Evolutionary conservation across 176 grass and related monocot species (phyloP).

Genomic region (Phoenix roebelenii): DNA sequence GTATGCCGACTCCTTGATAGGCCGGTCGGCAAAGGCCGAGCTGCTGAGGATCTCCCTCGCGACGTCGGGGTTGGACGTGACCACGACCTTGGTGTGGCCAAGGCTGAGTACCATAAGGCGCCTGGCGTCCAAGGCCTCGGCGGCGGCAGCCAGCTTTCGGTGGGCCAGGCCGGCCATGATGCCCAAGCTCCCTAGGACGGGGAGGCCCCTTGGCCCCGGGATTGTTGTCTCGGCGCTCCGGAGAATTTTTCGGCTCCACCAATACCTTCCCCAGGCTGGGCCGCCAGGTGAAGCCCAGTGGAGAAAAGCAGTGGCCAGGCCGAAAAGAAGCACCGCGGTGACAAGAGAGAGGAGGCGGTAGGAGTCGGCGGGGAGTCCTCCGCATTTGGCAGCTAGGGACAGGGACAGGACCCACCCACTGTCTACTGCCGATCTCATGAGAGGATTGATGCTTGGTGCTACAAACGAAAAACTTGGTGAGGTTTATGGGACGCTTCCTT

Average conservation of each 20-base stretch:
- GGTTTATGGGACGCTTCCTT: no score
- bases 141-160: constrained; percentile 55
- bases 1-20: no score
- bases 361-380: constrained; percentile 9
- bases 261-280: constrained; percentile 62
- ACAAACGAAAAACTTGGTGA: no score
- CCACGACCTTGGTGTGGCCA: constrained; percentile 47
- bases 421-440: constrained; percentile 35
- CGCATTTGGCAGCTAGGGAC: constrained; percentile 60
- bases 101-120: constrained; percentile 79
- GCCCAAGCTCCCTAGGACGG: constrained; percentile 47
- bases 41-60: no score
- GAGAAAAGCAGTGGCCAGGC: constrained; percentile 30
- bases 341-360: constrained; percentile 22
- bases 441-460: no score
- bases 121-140: not conserved
- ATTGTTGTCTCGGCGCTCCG: constrained; percentile 15
- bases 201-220: constrained; percentile 47
- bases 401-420: constrained; percentile 47
- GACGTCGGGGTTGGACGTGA: constrained; percentile 39
- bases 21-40: no score
- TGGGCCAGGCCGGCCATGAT: constrained; percentile 71
- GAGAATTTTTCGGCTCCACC: constrained; percentile 17
- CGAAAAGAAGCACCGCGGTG: not conserved
- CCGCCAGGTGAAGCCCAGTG: constrained; percentile 59